phyloP scores from a whole-genome alignment of 108 stramenopile genomes.

The Cylindrotheca closterium region DNA sequence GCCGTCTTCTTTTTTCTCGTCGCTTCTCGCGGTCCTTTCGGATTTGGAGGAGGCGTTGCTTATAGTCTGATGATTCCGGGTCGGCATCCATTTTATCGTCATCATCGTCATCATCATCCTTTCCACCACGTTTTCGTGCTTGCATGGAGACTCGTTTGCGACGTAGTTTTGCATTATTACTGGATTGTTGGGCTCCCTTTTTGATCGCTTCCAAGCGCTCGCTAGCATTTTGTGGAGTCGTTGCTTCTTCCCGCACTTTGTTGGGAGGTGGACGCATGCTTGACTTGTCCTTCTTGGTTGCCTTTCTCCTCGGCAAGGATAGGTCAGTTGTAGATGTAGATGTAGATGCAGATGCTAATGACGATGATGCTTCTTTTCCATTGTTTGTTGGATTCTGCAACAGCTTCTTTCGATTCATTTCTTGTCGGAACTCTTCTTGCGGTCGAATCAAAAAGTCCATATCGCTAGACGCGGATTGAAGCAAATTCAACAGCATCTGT shows the following conservation, averaged over 20 bases:
- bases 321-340: too few species aligned
- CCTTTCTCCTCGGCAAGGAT: too few species aligned
- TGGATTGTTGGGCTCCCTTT: not conserved
- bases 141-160: constrained; percentile 29
- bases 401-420: constrained; percentile 7
- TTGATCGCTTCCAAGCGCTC: not conserved
- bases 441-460: constrained; percentile 22
- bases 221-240: not conserved
- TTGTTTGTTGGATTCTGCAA: constrained; percentile 29
- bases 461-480: constrained; percentile 41
- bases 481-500: constrained; percentile 53
- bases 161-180: not conserved
- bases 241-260: not conserved
- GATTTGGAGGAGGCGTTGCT: constrained; percentile 16
- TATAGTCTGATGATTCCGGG: constrained; percentile 1
- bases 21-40: constrained; percentile 20
- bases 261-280: not conserved
- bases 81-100: constrained; percentile 7
- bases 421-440: constrained; percentile 26
- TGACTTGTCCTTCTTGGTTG: too few species aligned
- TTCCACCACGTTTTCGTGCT: constrained; percentile 9
- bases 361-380: constrained; percentile 10
- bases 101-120: constrained; percentile 4
- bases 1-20: constrained; percentile 12
- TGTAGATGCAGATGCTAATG: constrained; percentile 9